Base-by-base conservation (phyloP, 352 stramenopile genomes). In the Phytophthora litchii region DNA sequence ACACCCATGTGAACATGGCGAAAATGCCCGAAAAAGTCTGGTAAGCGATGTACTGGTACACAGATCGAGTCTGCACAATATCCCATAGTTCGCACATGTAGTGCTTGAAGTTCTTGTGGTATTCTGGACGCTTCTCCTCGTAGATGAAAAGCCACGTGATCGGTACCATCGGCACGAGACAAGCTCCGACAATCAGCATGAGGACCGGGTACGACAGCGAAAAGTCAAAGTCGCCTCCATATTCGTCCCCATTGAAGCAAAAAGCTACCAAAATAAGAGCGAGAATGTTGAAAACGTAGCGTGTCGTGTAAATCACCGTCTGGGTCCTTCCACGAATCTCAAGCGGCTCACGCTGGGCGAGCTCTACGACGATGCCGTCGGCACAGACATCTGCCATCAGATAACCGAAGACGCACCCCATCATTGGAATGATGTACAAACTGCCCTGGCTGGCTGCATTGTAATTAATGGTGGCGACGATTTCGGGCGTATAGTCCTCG, bases 31-130 rank as follows among this genome's bases (percentile, higher is more conserved):
- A 62, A 47, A 80, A 66, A 37, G 78, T 72, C 37, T 60, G 51
- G 52, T 74, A 83, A 0, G 67, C 62, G 47, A 80, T 72, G 49
- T 79, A 72, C 60, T 87, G 75, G 50, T 79, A 87, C 52, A 83
- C 65, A 7, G 72, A 75, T 17, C 73, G 67, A 5, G 64, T 82
- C 51, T 79, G 61, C 44, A 83, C 38, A 23, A 80, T 68, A 29
- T 82, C 70, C 73, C 72, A 87, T 19, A 87, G 54, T 19, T 72
- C 64, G 35, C 59, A 63, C 51, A 82, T 75, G 65, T 81, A 83
- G 29, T 76, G 55, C 20, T 62, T 67, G 60, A 79, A 76, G 43
- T 56, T 66, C 57, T 68, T 76, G 42, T 52, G 54, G 8, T 54
- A 48, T n/a, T 56, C 50, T 4, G 59, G 42, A 27, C 54, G 49